These are phyloP conservation scores for Ambispora gerdemannii DNA, from an alignment of 192 early-diverging fungal genomes.

Conservation along the genomic window DNA sequence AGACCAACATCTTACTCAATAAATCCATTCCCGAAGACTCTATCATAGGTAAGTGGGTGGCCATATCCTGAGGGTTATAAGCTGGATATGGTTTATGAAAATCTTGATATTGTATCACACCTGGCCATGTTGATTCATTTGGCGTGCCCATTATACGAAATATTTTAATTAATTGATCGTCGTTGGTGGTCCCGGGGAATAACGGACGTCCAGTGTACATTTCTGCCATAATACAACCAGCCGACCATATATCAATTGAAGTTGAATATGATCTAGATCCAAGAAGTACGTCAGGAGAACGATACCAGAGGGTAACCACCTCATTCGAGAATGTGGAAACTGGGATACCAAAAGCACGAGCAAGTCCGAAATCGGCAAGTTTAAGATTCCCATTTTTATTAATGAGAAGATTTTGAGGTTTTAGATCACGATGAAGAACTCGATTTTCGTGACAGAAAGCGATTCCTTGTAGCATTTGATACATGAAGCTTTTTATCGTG, in stretches of 20 bases:
- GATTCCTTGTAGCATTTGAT: conserved; percentile 76
- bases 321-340: conserved; percentile 96
- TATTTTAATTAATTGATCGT: conserved; percentile 77
- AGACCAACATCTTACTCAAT: conserved; percentile 69
- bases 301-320: conserved; percentile 98
- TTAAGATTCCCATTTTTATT: conserved; percentile 76
- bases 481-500: conserved; percentile 79
- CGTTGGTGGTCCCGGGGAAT: conserved; percentile 78
- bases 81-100: conserved; percentile 67
- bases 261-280: conserved; percentile 93
- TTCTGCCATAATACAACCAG: conserved; percentile 97
- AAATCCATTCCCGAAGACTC: conserved; percentile 68
- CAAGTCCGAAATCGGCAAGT: conserved; percentile 83
- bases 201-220: conserved; percentile 78
- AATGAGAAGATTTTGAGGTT: conserved; percentile 84
- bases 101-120: conserved; percentile 66
- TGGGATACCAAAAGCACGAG: conserved; percentile 78
- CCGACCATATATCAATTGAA: conserved; percentile 97
- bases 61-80: conserved; percentile 62
- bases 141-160: conserved; percentile 81
- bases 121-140: conserved; percentile 71
- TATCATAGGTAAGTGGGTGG: conserved; percentile 71
- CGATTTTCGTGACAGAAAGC: conserved; percentile 83
- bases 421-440: conserved; percentile 80
- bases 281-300: conserved; percentile 92